Evolutionary conservation across 2,329 filamentous ascomycete genomes (phyloP), one percentile per base, ranked within the genome.

Genomic region (Fusarium sublunatum): DNA sequence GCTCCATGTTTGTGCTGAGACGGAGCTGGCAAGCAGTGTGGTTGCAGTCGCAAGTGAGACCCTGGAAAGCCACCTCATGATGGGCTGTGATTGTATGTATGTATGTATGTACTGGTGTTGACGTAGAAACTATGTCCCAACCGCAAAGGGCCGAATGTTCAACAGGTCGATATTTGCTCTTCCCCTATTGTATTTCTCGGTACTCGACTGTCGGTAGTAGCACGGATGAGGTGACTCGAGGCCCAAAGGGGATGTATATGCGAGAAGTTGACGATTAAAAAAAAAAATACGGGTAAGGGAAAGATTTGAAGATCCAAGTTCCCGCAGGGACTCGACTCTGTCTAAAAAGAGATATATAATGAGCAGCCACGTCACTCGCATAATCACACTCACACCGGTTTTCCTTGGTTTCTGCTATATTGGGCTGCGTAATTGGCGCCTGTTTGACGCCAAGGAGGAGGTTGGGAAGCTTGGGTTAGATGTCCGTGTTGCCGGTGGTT

Each of bases 1-100:
- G 50, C 76, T 78, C 68, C 72, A 79, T 53, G 78, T 80, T 56
- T 80, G 78, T 6, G 77, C 77, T 28, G 70, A 69, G 25, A 56
- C 73, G 24, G 67, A 53, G 24, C 60, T 57, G 25, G 69, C 44
- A 34, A 75, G 54, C 36, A 74, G 64, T 36, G 68, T 55, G 5
- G 60, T 57, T 6, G 66, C 66, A 19, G 66, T 70, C 22, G 68
- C 65, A 7, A 68, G 25, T 28, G 56, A 58, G 13, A 48, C 47
- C 31, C 53, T 40, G 38, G 59, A 31, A 34, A 53, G 45, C 61
- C 70, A 67, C 53, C 64, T 69, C 70, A 72, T 72, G 61, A 55
- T 66, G 61, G 38, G 34, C 36, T 52, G 39, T 36, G 19, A 19
- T 19, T 19, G 25, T 32, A 35, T 53, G 35, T 58, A 52, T 55